A percentile compares a stretch with the other conserved stretches of the same genome.
These are phyloP conservation scores for Colletotrichum simmondsii DNA, from an alignment of 2,329 filamentous ascomycete genomes.

Conservation along the genomic window DNA sequence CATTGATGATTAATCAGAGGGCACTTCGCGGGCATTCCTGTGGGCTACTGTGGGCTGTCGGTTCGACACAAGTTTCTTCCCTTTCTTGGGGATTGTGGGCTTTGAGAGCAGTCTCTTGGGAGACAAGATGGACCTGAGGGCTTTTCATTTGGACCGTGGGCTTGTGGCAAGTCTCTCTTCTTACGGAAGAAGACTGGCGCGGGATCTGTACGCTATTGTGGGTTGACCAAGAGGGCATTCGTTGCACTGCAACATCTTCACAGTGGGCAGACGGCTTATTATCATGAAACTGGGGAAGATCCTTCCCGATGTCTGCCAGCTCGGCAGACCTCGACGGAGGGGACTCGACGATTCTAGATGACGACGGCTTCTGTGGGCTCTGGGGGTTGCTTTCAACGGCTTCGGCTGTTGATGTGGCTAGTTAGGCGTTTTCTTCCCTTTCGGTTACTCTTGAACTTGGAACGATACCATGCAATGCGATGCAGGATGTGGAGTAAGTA, in stretches of 20 bases:
- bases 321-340: conserved; percentile 38
- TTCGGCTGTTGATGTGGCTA: conserved; percentile 27
- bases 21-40: conserved; percentile 57
- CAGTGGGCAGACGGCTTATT: conserved; percentile 38
- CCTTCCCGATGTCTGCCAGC: conserved; percentile 39
- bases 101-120: conserved; percentile 61
- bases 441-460: conserved; percentile 30
- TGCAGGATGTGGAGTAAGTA: conserved; percentile 36
- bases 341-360: conserved; percentile 44
- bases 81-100: conserved; percentile 55
- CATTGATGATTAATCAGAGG: conserved; percentile 52
- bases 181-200: conserved; percentile 16
- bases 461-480: conserved; percentile 33
- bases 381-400: conserved; percentile 29
- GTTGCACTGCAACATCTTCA: conserved; percentile 37
- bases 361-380: conserved; percentile 45
- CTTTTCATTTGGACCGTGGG: conserved; percentile 51
- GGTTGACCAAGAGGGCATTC: conserved; percentile 44
- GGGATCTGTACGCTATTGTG: conserved; percentile 36
- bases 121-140: conserved; percentile 67
- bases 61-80: conserved; percentile 56
- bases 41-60: conserved; percentile 68
- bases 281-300: conserved; percentile 45
- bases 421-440: conserved; percentile 31
- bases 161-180: conserved; percentile 40